phyloP scores from a whole-genome alignment of 768 basidiomycete genomes.

The Mycena kentingensis region DNA sequence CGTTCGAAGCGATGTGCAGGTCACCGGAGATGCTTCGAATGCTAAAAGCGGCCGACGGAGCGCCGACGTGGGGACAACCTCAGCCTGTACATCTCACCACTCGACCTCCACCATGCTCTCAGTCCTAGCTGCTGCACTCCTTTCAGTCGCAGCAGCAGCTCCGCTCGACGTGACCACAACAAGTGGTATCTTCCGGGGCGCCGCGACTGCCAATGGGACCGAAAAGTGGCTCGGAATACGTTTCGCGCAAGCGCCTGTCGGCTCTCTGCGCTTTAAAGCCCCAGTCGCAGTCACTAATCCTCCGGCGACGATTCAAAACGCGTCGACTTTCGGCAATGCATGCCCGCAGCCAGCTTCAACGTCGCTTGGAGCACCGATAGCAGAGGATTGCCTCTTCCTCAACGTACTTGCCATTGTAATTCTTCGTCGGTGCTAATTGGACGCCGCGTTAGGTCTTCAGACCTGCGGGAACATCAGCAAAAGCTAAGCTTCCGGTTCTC shows the following conservation, averaged over 20 bases:
- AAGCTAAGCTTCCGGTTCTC: conserved; percentile 39
- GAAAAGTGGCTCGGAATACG: conserved; percentile 66
- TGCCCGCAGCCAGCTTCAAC: conserved; percentile 50
- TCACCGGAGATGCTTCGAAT: too few relatives aligned
- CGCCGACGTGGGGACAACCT: neutral
- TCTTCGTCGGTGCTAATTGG: neutral
- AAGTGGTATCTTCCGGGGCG: conserved; percentile 51
- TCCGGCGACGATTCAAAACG: conserved; percentile 37
- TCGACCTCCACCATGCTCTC: neutral
- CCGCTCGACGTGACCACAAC: conserved; percentile 41
- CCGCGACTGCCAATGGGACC: conserved; percentile 43
- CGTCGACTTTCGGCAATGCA: conserved; percentile 53
- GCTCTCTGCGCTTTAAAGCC: conserved; percentile 56
- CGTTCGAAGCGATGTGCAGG: too few relatives aligned
- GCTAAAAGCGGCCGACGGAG: too few relatives aligned
- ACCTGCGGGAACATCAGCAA: conserved; percentile 29
- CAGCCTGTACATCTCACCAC: neutral
- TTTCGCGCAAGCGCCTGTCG: conserved; percentile 58
- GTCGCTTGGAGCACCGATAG: conserved; percentile 43
- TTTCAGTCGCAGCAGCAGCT: conserved; percentile 12
- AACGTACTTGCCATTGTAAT: conserved; percentile 38
- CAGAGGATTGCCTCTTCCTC: conserved; percentile 58
- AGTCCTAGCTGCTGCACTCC: neutral
- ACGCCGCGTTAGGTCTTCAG: conserved; percentile 35
- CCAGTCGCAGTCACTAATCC: conserved; percentile 45